phyloP scores from a whole-genome alignment of 2,329 filamentous ascomycete genomes.

The Emergomyces africanus region DNA sequence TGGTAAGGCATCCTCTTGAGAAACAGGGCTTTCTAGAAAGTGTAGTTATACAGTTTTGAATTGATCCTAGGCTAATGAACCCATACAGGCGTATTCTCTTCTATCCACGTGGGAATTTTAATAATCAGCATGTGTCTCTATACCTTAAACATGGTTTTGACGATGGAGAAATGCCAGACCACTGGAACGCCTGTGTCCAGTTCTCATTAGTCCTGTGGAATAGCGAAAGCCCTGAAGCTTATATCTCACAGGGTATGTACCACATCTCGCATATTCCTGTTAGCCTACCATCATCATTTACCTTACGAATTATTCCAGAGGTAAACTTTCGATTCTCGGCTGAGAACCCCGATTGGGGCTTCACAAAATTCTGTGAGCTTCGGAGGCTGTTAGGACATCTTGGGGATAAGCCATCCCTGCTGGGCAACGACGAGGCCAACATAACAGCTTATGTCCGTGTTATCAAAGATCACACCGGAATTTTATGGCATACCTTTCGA shows the following conservation, averaged over 20 bases:
- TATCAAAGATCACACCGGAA: constrained; percentile 19
- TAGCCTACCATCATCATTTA: neutral
- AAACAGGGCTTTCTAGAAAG: neutral
- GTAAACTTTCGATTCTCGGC: constrained; percentile 3
- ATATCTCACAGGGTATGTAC: neutral
- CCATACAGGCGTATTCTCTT: constrained; percentile 1
- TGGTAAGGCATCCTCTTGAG: constrained; percentile 47
- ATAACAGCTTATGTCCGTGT: constrained; percentile 18
- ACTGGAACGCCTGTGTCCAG: constrained; percentile 6
- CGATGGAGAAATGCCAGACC: constrained; percentile 1
- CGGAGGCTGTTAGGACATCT: constrained; percentile 1
- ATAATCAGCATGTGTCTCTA: constrained; percentile 1
- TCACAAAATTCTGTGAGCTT: constrained; percentile 6
- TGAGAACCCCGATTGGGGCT: constrained; percentile 5
- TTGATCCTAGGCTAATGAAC: neutral
- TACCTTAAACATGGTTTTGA: constrained; percentile 6
- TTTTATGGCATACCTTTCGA: constrained; percentile 16
- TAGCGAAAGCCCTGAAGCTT: neutral
- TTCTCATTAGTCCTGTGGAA: constrained; percentile 7
- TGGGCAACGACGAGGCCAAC: constrained; percentile 19
- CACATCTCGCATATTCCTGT: neutral
- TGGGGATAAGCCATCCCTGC: constrained; percentile 5
- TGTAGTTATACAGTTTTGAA: neutral
- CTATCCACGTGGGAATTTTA: constrained; percentile 3
- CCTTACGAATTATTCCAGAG: neutral